phyloP scores from a whole-genome alignment of 1,284 basidiomycete genomes.

The Ustilago crameri region DNA sequence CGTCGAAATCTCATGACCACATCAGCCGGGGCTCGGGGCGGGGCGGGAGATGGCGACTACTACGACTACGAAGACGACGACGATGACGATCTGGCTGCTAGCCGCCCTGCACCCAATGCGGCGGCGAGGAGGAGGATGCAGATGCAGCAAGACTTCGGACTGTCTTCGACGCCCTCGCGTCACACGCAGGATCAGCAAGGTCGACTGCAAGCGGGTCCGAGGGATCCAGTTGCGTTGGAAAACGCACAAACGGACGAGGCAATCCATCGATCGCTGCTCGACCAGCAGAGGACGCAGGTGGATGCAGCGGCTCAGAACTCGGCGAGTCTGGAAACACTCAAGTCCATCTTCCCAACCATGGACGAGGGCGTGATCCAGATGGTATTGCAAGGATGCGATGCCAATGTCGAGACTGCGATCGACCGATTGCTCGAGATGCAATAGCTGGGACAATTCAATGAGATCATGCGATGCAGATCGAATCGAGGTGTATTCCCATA shows the following conservation, averaged over 20 bases:
- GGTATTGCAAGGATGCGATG: slow-evolving; percentile 56
- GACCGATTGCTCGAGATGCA: slow-evolving; percentile 62
- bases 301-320: slow-evolving; percentile 45
- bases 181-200: background rate
- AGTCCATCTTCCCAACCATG: slow-evolving; percentile 59
- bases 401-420: slow-evolving; percentile 60
- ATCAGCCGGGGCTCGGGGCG: background rate
- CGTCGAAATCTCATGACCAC: slow-evolving; percentile 43
- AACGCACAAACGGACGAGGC: slow-evolving; percentile 42
- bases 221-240: slow-evolving; percentile 28
- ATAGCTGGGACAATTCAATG: slow-evolving; percentile 1
- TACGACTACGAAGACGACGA: slow-evolving; percentile 23
- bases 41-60: slow-evolving; percentile 26
- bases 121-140: slow-evolving; percentile 25
- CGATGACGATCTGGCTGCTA: slow-evolving; percentile 1
- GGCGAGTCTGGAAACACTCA: slow-evolving; percentile 53
- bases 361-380: slow-evolving; percentile 56
- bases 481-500: no score
- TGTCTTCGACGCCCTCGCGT: slow-evolving; percentile 25
- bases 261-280: slow-evolving; percentile 40
- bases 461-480: background rate
- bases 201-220: slow-evolving; percentile 10
- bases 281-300: slow-evolving; percentile 24
- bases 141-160: slow-evolving; percentile 44
- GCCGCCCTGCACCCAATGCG: background rate